Conservation (phyloP, 768 basidiomycete species). For the Trametes cinnabarina region DNA sequence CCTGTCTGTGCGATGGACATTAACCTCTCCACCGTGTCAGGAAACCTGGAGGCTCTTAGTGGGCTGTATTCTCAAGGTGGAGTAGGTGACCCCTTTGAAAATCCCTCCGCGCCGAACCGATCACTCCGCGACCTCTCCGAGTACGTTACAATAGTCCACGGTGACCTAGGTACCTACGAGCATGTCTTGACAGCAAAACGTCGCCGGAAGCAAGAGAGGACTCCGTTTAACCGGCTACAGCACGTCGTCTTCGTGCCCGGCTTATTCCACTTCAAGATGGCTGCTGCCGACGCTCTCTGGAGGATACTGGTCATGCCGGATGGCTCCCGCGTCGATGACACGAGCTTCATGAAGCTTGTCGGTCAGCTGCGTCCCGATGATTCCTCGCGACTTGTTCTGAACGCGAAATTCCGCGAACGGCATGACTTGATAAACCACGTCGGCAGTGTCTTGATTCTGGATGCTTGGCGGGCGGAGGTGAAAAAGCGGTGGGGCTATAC, state of each 20-base stretch:
- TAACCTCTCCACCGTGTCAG: conserved; percentile 19
- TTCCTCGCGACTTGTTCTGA: conserved; percentile 21
- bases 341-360: conserved; percentile 14
- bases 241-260: conserved; percentile 34
- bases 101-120: no score
- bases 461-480: conserved; percentile 31
- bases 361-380: conserved; percentile 27
- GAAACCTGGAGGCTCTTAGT: conserved; percentile 24
- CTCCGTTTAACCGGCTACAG: conserved; percentile 31
- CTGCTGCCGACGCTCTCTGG: conserved; percentile 24
- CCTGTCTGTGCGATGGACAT: conserved; percentile 25
- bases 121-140: conserved; percentile 4
- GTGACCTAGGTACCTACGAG: conserved; percentile 23
- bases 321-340: conserved; percentile 12
- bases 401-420: conserved; percentile 31
- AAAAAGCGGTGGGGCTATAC: background rate
- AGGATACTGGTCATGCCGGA: background rate
- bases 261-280: conserved; percentile 38
- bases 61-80: conserved; percentile 23
- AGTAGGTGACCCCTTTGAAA: conserved; percentile 1
- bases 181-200: conserved; percentile 2
- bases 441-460: conserved; percentile 1
- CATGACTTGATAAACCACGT: conserved; percentile 31
- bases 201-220: conserved; percentile 27
- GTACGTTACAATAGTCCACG: conserved; percentile 19